These are phyloP conservation scores for Fusarium lateritium DNA, from an alignment of 2,329 filamentous ascomycete species.

Conservation along the genomic window DNA sequence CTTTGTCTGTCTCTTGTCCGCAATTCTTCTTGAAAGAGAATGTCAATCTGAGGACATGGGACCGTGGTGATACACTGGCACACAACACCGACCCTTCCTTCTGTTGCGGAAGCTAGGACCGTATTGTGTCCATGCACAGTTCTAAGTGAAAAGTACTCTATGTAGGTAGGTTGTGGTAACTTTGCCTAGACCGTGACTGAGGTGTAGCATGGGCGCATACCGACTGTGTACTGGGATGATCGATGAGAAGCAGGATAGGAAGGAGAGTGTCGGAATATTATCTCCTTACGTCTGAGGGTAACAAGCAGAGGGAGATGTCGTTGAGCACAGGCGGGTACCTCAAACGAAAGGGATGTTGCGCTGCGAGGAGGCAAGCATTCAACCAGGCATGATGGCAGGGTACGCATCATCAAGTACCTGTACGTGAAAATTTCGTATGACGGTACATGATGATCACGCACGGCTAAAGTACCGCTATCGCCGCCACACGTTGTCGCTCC, in stretches of 20 bases:
- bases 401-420: slow-evolving; percentile 51
- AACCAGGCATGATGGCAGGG: slow-evolving; percentile 31
- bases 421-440: slow-evolving; percentile 55
- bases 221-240: slow-evolving; percentile 6
- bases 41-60: slow-evolving; percentile 22
- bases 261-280: slow-evolving; percentile 27
- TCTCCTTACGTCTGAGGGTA: slow-evolving; percentile 19
- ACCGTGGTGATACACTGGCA: slow-evolving; percentile 40
- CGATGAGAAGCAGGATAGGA: slow-evolving; percentile 13
- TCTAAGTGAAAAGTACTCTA: slow-evolving; percentile 25
- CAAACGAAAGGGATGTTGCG: slow-evolving; percentile 16
- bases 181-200: slow-evolving; percentile 23
- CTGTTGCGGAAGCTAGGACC: slow-evolving; percentile 37
- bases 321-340: neutral
- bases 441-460: slow-evolving; percentile 55
- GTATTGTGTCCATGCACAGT: slow-evolving; percentile 38
- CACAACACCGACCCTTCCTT: slow-evolving; percentile 30
- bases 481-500: slow-evolving; percentile 42
- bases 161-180: slow-evolving; percentile 16
- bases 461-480: slow-evolving; percentile 51
- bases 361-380: slow-evolving; percentile 32
- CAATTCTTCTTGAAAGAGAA: slow-evolving; percentile 19
- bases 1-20: slow-evolving; percentile 22
- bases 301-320: slow-evolving; percentile 22
- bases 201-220: slow-evolving; percentile 16